phyloP scores from a whole-genome alignment of 2,329 filamentous ascomycete genomes.

The Colletotrichum sp. region DNA sequence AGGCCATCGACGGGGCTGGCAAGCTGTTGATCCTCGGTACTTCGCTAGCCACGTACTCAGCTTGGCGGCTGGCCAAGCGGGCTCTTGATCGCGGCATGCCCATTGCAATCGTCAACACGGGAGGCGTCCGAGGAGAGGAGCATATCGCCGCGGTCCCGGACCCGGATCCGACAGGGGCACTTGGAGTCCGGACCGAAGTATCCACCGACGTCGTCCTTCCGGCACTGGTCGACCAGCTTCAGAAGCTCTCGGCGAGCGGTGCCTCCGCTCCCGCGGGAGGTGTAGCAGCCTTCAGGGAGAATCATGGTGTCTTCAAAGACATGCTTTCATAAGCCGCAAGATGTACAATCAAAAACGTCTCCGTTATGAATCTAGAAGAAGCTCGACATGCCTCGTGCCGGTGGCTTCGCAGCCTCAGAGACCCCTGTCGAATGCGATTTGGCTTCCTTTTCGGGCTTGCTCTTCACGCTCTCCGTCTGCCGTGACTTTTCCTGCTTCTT shows the following conservation, averaged over 20 bases:
- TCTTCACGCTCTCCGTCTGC: constrained; percentile 19
- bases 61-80: constrained; percentile 85
- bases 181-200: constrained; percentile 62
- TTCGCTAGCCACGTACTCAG: constrained; percentile 92
- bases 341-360: constrained; percentile 25
- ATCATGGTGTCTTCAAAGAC: constrained; percentile 56
- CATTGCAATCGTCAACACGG: constrained; percentile 86
- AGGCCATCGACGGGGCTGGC: constrained; percentile 77
- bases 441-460: constrained; percentile 25
- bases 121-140: constrained; percentile 84
- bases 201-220: constrained; percentile 64
- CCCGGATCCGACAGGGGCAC: constrained; percentile 53
- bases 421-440: constrained; percentile 13
- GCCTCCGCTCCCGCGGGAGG: not conserved
- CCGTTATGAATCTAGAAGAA: constrained; percentile 51
- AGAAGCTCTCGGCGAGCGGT: constrained; percentile 26
- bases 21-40: constrained; percentile 84
- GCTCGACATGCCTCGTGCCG: constrained; percentile 40
- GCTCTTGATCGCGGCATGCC: constrained; percentile 85
- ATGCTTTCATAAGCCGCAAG: constrained; percentile 56
- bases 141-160: constrained; percentile 66
- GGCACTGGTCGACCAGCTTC: constrained; percentile 57
- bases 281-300: constrained; percentile 10
- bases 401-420: constrained; percentile 22
- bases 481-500: constrained; percentile 45